Base-by-base conservation (phyloP, 2,329 filamentous ascomycete species). In the Arthrobotrys sinensis region DNA sequence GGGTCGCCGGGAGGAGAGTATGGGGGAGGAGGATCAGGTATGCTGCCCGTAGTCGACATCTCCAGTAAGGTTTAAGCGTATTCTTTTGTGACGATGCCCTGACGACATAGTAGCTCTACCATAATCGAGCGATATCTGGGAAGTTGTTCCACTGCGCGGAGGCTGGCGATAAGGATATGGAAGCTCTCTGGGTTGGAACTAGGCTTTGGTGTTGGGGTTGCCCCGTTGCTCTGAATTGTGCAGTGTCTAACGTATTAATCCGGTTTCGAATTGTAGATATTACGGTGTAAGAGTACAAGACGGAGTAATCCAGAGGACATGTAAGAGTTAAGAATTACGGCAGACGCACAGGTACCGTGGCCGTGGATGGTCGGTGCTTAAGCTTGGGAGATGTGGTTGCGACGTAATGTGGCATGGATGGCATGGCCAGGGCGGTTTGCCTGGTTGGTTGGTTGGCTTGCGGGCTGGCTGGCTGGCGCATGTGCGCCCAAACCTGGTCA, bases 31-130 rank as follows among this genome's bases (percentile, higher is more conserved):
- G 75, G 75, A 67, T 78, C 75, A 62, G 75, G 75, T 68, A 78
- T 78, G 75, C 67, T 78, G 75, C 75, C 75, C 52, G 67, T 57
- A 40, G 75, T 78, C 75, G 75, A 78, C 75, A 78, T 78, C 62
- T 72, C 75, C 67, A 43, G 67, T 62, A 72, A 69, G 63, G 10
- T 71, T 75, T 40, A 75, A 52, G 21, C 70, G 70, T 75, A 68
- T 67, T 75, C 62, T 68, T 53, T 53, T 67, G 70, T 40, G 70
- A 63, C 32, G 63, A 62, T 68, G 62, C 14, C 40, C 52, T 63
- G 40, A 48, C 62, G 70, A 67, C 70, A 75, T 75, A 75, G 70
- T 75, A 75, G 70, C 70, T 63, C 66, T 63, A 67, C 70, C 70
- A 75, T 75, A 63, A 21, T 75, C 63, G 40, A 60, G 50, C 45